Evolutionary conservation across 129 eudicot genomes (phyloP).

Genomic region (Flaveria sonorensis): DNA sequence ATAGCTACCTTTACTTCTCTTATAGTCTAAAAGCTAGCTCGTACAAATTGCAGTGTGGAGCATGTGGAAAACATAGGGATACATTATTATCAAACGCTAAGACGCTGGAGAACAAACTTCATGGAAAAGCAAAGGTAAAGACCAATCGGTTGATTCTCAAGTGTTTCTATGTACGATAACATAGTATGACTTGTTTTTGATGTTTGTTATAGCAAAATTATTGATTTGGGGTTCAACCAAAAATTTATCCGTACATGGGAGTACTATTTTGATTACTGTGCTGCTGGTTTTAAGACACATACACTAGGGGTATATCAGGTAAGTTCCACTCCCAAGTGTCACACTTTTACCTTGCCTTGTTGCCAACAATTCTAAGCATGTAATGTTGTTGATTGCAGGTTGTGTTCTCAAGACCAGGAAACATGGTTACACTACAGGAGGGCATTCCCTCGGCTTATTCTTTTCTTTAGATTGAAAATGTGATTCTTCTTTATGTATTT

Average conservation of each 20-base stretch:
- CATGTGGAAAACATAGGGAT: constrained; percentile 89
- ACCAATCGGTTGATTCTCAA: neutral
- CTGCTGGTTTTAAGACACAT: constrained; percentile 79
- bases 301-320: constrained; percentile 86
- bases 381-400: constrained; percentile 42
- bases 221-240: constrained; percentile 71
- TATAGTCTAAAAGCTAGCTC: neutral
- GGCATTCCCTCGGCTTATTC: constrained; percentile 40
- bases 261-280: constrained; percentile 87
- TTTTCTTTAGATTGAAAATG: constrained; percentile 24
- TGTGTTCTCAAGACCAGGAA: constrained; percentile 84
- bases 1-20: neutral
- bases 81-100: constrained; percentile 82
- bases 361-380: neutral
- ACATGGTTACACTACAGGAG: constrained; percentile 50
- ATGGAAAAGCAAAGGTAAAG: constrained; percentile 63
- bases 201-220: constrained; percentile 49
- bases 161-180: neutral
- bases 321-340: neutral
- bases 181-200: neutral
- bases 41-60: constrained; percentile 57
- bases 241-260: constrained; percentile 94
- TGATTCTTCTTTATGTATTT: neutral
- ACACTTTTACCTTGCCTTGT: neutral
- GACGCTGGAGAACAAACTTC: constrained; percentile 82